Evolutionary conservation across 2,329 filamentous ascomycete species (phyloP).

Genomic region (Beauveria asiatica): DNA sequence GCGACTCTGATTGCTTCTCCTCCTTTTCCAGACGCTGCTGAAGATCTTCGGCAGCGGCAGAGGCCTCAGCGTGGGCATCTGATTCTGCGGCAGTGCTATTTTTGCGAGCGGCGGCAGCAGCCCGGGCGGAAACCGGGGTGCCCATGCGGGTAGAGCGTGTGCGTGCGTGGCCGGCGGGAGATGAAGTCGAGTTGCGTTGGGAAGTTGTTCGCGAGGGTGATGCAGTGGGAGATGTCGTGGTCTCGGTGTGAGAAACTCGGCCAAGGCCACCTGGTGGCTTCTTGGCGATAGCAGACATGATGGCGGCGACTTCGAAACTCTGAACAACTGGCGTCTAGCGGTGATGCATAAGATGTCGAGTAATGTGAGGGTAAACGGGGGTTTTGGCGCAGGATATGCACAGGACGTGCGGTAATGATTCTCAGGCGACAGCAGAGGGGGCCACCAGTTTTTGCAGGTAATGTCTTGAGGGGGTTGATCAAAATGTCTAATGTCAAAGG

Average conservation of each 20-base stretch:
- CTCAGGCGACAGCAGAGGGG: background rate
- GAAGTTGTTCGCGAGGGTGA: constrained; percentile 31
- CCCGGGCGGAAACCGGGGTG: constrained; percentile 65
- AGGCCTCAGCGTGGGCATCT: constrained; percentile 62
- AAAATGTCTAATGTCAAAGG: constrained; percentile 2
- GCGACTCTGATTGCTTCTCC: constrained; percentile 68
- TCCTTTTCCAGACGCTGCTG: constrained; percentile 75
- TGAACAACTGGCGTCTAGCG: constrained; percentile 6
- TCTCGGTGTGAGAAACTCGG: constrained; percentile 34
- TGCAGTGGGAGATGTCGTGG: constrained; percentile 23
- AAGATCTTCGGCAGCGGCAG: constrained; percentile 73
- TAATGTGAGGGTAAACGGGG: background rate
- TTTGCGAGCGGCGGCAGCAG: constrained; percentile 56
- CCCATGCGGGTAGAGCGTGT: constrained; percentile 57
- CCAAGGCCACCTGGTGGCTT: constrained; percentile 43
- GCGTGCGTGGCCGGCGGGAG: constrained; percentile 36
- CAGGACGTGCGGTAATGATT: constrained; percentile 5
- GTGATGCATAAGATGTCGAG: constrained; percentile 2
- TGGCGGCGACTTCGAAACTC: constrained; percentile 1
- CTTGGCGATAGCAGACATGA: constrained; percentile 46
- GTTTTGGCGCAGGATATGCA: background rate
- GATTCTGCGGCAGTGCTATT: constrained; percentile 32
- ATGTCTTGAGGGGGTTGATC: background rate
- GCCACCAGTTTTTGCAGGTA: background rate
- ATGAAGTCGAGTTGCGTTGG: constrained; percentile 40